These are phyloP conservation scores for Pichia sp. DNA, from an alignment of 1,139 yeast species.

Conservation along the genomic window DNA sequence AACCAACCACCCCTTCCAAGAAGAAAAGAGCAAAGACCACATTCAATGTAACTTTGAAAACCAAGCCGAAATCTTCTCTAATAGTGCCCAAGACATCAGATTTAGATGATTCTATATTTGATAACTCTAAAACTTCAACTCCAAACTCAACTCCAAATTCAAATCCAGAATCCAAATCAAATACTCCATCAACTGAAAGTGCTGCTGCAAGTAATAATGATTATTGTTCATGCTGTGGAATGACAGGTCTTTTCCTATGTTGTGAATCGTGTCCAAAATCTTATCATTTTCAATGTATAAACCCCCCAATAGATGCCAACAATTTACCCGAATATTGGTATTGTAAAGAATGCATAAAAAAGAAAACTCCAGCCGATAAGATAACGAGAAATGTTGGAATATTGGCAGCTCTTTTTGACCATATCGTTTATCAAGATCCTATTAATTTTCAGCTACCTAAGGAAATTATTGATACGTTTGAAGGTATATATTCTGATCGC, in stretches of 20 bases:
- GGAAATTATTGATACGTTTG: slow-evolving; percentile 57
- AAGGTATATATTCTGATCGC: slow-evolving; percentile 60
- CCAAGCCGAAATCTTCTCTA: not conserved
- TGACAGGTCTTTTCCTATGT: slow-evolving; percentile 81
- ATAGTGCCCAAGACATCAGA: not conserved
- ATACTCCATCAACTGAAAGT: slow-evolving; percentile 17
- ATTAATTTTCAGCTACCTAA: slow-evolving; percentile 66
- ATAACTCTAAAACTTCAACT: too few relatives aligned
- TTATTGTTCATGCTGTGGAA: slow-evolving; percentile 82
- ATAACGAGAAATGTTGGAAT: slow-evolving; percentile 32
- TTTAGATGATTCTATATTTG: not conserved
- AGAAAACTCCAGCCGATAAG: slow-evolving; percentile 20
- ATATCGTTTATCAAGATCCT: slow-evolving; percentile 57
- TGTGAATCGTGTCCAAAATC: slow-evolving; percentile 92
- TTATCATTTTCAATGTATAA: slow-evolving; percentile 84
- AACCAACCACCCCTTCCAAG: slow-evolving; percentile 2
- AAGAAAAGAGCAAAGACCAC: not conserved
- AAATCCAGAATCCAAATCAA: slow-evolving; percentile 1
- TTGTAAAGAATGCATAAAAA: slow-evolving; percentile 63
- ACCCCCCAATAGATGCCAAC: slow-evolving; percentile 76
- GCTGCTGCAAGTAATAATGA: slow-evolving; percentile 64
- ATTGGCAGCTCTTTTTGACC: slow-evolving; percentile 59
- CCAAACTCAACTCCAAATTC: too few relatives aligned
- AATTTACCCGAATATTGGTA: slow-evolving; percentile 85
- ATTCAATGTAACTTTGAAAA: not conserved